Evolutionary conservation across 163 green algal genomes (phyloP).

Genomic region (Scenedesmus sp.): DNA sequence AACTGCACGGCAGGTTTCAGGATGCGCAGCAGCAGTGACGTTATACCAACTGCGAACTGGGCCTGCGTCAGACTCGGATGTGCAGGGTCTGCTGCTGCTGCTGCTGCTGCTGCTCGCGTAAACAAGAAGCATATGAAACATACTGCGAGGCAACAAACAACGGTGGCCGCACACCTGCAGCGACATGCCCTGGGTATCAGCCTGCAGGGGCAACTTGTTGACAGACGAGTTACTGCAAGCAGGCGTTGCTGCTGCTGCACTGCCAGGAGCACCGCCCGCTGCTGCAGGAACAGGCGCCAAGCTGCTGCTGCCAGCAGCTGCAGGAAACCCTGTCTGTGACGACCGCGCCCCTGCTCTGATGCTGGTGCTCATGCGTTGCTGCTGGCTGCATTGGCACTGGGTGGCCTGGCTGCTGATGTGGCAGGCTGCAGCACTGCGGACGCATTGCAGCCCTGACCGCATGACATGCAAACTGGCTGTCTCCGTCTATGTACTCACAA

Average conservation of each 20-base stretch:
- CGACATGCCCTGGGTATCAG: background rate
- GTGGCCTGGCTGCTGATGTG: background rate
- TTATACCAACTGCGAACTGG: no score
- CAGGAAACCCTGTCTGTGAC: background rate
- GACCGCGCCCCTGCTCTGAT: background rate
- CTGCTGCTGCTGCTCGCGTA: no score
- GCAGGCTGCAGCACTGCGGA: background rate
- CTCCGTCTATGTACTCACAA: background rate
- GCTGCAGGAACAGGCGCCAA: background rate
- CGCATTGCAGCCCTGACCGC: background rate
- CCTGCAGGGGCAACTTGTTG: constrained; percentile 8
- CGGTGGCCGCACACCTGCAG: background rate
- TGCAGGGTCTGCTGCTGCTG: background rate
- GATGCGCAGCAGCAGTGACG: background rate
- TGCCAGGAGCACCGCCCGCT: background rate
- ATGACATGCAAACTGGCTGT: background rate
- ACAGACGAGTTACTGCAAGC: background rate
- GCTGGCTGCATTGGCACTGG: background rate
- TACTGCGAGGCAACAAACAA: background rate
- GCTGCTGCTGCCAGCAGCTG: background rate
- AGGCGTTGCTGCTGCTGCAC: background rate
- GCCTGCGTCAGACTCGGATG: background rate
- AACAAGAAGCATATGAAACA: no score
- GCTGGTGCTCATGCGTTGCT: background rate
- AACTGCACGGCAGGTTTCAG: background rate